Evolutionary conservation across 176 grass and related monocot species (phyloP).

Genomic region (Oryza longistaminata): DNA sequence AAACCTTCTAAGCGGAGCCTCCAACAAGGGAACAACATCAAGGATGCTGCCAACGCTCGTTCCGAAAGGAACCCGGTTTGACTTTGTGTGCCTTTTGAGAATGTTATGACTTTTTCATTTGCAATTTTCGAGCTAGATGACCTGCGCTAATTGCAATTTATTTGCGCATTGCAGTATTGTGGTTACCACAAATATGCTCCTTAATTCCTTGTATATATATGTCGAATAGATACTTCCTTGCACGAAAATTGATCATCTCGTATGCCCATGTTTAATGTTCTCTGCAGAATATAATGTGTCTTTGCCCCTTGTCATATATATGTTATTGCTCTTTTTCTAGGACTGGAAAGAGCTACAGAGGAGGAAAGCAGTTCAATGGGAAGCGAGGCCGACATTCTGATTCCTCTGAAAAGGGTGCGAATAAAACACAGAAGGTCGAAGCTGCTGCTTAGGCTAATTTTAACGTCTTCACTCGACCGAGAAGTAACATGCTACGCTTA

Average conservation of each 20-base stretch:
- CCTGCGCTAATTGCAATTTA: neutral
- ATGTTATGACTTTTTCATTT: neutral
- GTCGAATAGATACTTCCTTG: neutral
- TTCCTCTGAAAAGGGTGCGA: constrained; percentile 16
- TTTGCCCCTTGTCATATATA: neutral
- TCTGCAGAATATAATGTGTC: too few species aligned
- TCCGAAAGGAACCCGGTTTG: too few species aligned
- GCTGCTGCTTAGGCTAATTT: constrained; percentile 21
- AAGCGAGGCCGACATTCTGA: constrained; percentile 37
- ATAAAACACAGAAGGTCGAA: constrained; percentile 49
- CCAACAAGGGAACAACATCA: too few species aligned
- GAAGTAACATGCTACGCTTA: constrained; percentile 10
- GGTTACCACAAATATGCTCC: neutral
- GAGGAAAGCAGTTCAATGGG: constrained; percentile 46
- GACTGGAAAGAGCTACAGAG: constrained; percentile 39
- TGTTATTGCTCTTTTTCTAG: neutral
- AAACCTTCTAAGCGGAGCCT: too few species aligned
- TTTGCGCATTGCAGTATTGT: neutral
- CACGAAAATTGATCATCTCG: neutral
- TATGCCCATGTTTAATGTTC: too few species aligned
- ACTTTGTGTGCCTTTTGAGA: neutral
- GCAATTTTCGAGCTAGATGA: neutral
- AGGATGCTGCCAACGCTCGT: too few species aligned
- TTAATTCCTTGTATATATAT: neutral
- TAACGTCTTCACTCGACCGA: neutral